Percentiles rank a stretch among this genome's conserved stretches.
Conservation (phyloP, 352 stramenopile genomes). For the Globisporangium iwayamae region DNA sequence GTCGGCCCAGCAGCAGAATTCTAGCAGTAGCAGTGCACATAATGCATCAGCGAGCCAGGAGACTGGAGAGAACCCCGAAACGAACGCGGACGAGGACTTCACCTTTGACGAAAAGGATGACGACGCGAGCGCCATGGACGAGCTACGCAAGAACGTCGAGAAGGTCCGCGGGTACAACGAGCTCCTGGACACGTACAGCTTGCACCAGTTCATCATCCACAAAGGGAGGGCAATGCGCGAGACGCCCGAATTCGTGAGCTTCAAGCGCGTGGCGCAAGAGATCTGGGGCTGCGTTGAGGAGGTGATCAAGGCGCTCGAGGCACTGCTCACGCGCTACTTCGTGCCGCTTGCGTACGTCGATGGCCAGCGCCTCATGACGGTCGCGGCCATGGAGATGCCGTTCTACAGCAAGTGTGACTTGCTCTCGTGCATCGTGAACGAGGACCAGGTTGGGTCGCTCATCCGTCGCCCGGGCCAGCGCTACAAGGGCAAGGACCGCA, state of each 20-base stretch:
- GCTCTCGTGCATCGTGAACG: conserved; percentile 81
- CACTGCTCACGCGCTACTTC: conserved; percentile 74
- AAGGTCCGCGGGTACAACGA: conserved; percentile 83
- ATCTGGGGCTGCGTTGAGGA: conserved; percentile 80
- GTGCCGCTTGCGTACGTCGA: conserved; percentile 86
- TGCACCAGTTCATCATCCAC: conserved; percentile 90
- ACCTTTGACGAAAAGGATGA: conserved; percentile 19
- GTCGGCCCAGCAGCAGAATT: neutral
- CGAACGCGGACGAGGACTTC: conserved; percentile 17
- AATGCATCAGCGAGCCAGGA: conserved; percentile 26
- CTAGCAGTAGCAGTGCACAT: neutral
- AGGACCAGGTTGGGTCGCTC: conserved; percentile 76
- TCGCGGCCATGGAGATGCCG: conserved; percentile 62
- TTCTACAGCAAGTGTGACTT: conserved; percentile 58
- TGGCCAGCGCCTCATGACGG: conserved; percentile 65
- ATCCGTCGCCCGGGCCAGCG: conserved; percentile 66
- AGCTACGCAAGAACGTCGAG: conserved; percentile 67
- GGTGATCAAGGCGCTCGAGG: conserved; percentile 68
- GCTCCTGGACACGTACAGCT: conserved; percentile 69
- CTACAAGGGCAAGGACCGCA: conserved; percentile 73
- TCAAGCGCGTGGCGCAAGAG: conserved; percentile 72
- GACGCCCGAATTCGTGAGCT: conserved; percentile 86
- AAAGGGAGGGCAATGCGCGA: conserved; percentile 76
- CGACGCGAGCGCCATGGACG: conserved; percentile 47
- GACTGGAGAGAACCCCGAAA: conserved; percentile 14